Evolutionary conservation across 2,329 filamentous ascomycete genomes (phyloP), one percentile per base, ranked within the genome.

Genomic region (Aureobasidium sp.): DNA sequence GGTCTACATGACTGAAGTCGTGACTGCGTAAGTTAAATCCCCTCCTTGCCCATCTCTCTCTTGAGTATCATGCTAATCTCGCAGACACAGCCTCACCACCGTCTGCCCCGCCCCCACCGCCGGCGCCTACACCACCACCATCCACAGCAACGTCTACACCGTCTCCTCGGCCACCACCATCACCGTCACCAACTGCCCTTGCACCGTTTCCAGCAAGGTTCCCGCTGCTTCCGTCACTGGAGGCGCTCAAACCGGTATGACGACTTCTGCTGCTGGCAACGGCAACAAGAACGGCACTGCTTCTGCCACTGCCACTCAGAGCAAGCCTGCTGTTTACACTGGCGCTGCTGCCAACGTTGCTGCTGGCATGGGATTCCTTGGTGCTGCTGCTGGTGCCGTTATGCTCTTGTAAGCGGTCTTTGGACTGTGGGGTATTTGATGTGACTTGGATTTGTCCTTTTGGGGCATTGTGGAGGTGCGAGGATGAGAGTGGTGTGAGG

Each of bases 31-130:
- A 44, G 53, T 47, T 39, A 6, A 8, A 4, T 9, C 14, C 6
- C 3, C 14, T 25, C 22, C 14, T 29, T 5, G 3, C n/a, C n/a
- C 20, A 14, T 12, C 22, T 3, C 8, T 22, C 29, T 9, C 17
- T 2, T 15, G 15, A 8, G 11, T 12, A 34, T 12, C 39, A 27
- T 44, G 5, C 27, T 42, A 15, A 78, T 85, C 67, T 82, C 90
- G 67, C 85, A 84, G 4, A 25, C 22, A 8, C 63, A 76, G 78
- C 63, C 84, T 66, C 79, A 85, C 82, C 77, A 91, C 87, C 72
- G 89, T 81, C 84, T 91, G 88, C 84, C 87, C 88, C 25, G 79
- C 64, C 68, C 74, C 87, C 67, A 90, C 87, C 69, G 75, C 79
- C 69, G 76, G 90, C 75, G 11, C 42, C 34, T 59, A 59, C 56